phyloP scores from a whole-genome alignment of 1,284 basidiomycete genomes.

The Cutaneotrichosporon arboriforme region DNA sequence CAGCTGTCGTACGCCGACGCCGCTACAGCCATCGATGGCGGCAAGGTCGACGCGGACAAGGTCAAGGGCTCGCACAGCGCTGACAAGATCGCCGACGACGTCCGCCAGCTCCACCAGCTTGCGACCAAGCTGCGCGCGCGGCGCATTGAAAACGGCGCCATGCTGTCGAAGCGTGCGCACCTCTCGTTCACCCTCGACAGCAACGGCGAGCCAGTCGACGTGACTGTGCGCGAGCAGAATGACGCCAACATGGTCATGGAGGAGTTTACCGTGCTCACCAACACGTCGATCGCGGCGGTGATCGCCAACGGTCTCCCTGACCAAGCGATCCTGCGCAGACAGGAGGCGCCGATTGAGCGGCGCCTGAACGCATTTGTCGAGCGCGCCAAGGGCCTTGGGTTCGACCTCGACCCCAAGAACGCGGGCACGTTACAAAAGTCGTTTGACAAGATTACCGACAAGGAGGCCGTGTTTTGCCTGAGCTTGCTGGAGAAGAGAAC shows the following conservation, averaged over 20 bases:
- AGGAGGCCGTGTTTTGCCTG: constrained; percentile 65
- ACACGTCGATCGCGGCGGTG: constrained; percentile 83
- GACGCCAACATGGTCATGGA: constrained; percentile 81
- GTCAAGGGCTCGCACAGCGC: constrained; percentile 58
- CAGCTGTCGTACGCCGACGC: constrained; percentile 79
- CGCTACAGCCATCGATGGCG: constrained; percentile 74
- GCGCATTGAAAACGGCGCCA: constrained; percentile 75
- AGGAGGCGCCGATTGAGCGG: constrained; percentile 86
- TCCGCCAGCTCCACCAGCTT: constrained; percentile 60
- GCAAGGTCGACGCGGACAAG: constrained; percentile 54
- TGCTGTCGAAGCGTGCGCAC: constrained; percentile 66
- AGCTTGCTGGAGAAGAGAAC: constrained; percentile 80
- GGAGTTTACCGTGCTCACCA: constrained; percentile 94
- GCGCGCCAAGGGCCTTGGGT: constrained; percentile 75
- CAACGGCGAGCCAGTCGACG: constrained; percentile 75
- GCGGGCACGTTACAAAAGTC: constrained; percentile 79
- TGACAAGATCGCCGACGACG: constrained; percentile 64
- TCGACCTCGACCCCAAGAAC: constrained; percentile 72
- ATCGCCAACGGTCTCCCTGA: constrained; percentile 91
- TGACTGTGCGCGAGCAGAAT: constrained; percentile 58
- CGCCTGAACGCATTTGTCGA: constrained; percentile 68
- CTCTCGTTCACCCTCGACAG: constrained; percentile 78
- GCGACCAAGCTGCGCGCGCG: constrained; percentile 67
- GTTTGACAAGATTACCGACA: constrained; percentile 66
- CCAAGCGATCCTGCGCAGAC: constrained; percentile 86